A percentile compares a stretch with the other conserved stretches of the same genome.
These are phyloP conservation scores for Malus hybrid DNA, from an alignment of 331 rosid genomes.

Conservation along the genomic window DNA sequence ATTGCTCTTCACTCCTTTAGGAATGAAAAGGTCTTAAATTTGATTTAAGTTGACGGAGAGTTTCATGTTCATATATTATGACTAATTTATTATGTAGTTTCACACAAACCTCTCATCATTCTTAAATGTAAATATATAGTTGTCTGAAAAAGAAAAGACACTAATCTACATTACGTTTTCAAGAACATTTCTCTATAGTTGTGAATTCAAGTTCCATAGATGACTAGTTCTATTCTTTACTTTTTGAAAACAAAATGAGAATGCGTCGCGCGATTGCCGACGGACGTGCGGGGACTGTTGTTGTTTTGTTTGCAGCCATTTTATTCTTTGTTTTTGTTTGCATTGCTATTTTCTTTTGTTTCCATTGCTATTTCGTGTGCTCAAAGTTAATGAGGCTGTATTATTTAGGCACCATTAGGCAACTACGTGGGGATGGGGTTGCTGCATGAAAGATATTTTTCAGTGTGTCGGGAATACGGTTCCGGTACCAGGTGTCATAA, in stretches of 20 bases:
- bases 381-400: neutral
- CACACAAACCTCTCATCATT: neutral
- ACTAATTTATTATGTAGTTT: too few species aligned
- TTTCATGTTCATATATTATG: too few species aligned
- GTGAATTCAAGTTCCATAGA: too few species aligned
- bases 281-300: neutral
- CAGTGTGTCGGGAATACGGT: too few species aligned
- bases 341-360: slow-evolving; percentile 4
- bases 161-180: neutral
- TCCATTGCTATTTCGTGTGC: neutral
- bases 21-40: neutral
- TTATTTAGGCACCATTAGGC: neutral
- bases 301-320: neutral
- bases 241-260: neutral
- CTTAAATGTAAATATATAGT: too few species aligned
- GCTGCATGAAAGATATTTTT: neutral
- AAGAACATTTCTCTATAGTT: too few species aligned
- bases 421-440: neutral
- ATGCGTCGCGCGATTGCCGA: neutral
- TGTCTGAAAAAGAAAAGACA: neutral
- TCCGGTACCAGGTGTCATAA: too few species aligned
- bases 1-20: accelerated
- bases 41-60: neutral
- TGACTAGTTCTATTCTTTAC: neutral
- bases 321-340: slow-evolving; percentile 26